These are phyloP conservation scores for Aspergillaceae sp. DNA, from an alignment of 2,329 filamentous ascomycete species.

Conservation along the genomic window DNA sequence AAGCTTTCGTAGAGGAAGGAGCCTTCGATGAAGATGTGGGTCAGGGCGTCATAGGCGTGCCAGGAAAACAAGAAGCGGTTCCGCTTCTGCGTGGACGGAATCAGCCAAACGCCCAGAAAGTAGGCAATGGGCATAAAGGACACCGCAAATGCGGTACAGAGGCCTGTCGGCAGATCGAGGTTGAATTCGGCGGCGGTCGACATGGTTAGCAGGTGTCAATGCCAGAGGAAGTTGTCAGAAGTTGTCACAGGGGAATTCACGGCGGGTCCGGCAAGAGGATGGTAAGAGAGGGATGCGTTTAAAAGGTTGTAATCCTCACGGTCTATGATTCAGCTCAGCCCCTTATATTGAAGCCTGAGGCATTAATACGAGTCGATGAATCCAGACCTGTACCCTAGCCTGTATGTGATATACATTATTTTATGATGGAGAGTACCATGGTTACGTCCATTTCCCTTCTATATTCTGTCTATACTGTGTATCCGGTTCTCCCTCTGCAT, in stretches of 20 bases:
- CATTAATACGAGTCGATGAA: no score
- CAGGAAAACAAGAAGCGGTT: constrained; percentile 81
- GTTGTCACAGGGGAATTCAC: background rate
- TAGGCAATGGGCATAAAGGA: constrained; percentile 48
- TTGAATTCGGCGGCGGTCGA: constrained; percentile 21
- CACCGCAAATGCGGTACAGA: constrained; percentile 48
- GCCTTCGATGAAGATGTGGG: constrained; percentile 85
- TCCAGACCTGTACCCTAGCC: no score
- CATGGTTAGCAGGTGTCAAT: constrained; percentile 6
- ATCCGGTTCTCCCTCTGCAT: no score
- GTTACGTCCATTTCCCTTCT: no score
- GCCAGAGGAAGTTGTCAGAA: background rate
- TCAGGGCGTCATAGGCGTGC: constrained; percentile 88
- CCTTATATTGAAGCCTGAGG: background rate
- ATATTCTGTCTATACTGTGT: no score
- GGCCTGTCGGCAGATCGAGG: constrained; percentile 40
- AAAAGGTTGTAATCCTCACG: no score
- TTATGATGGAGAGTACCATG: no score
- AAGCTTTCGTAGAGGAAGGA: constrained; percentile 92
- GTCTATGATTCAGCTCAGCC: background rate
- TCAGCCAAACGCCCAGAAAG: constrained; percentile 38
- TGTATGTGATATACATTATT: no score
- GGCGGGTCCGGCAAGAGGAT: background rate
- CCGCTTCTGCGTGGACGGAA: constrained; percentile 46
- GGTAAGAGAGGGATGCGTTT: background rate